These are phyloP conservation scores for Mrakia frigida DNA, from an alignment of 768 basidiomycete species.

Conservation along the genomic window DNA sequence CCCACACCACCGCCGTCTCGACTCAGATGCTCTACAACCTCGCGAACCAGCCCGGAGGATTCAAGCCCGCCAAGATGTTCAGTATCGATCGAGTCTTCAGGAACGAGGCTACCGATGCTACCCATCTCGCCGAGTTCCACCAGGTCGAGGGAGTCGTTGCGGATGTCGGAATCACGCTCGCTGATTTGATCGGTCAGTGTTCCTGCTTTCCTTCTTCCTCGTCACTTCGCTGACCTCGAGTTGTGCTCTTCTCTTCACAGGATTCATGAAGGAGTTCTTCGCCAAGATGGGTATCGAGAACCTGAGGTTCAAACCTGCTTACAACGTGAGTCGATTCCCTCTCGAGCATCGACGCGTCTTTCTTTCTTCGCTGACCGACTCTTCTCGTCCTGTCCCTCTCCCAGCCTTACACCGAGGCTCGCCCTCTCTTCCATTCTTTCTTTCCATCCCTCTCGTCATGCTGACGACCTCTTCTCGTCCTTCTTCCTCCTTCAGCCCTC, in stretches of 20 bases:
- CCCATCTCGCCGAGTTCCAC: conserved; percentile 97
- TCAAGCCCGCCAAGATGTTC: conserved; percentile 64
- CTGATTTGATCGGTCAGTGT: conserved; percentile 83
- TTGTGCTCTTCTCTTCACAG: conserved; percentile 46
- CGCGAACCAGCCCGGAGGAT: conserved; percentile 60
- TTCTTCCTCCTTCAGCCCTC: conserved; percentile 52
- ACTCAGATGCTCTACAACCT: conserved; percentile 90
- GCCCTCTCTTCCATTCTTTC: conserved; percentile 16
- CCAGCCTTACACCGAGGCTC: conserved; percentile 81
- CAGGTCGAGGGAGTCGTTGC: conserved; percentile 99
- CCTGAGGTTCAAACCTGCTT: conserved; percentile 95
- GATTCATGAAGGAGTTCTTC: conserved; percentile 99
- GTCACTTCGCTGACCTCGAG: not conserved
- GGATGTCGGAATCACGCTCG: conserved; percentile 83
- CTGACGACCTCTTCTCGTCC: not conserved
- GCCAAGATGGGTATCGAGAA: conserved; percentile 92
- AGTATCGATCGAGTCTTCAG: conserved; percentile 97
- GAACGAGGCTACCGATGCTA: conserved; percentile 97
- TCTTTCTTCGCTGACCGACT: conserved; percentile 38
- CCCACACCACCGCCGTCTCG: conserved; percentile 93
- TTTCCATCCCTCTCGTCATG: not conserved
- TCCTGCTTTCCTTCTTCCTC: not conserved
- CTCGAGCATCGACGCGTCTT: not conserved
- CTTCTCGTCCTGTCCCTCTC: not conserved
- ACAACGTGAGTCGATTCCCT: conserved; percentile 52